A percentile compares a stretch with the other conserved stretches of the same genome.
Conservation (phyloP, 1,284 basidiomycete genomes). For the Lentinula novae-zelandiae region DNA sequence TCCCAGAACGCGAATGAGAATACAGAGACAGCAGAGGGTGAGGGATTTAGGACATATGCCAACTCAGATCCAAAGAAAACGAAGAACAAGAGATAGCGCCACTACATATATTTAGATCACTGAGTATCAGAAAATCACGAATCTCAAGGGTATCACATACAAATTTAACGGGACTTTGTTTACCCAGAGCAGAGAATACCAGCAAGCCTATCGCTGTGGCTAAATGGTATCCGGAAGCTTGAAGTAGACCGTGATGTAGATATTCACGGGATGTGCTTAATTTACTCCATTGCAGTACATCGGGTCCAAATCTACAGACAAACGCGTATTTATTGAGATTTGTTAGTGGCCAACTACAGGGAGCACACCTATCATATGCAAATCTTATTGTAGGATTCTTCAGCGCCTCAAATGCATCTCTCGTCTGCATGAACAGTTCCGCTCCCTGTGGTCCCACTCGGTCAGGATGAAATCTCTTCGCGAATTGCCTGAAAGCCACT, state of each 20-base stretch:
- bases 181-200: slow-evolving; percentile 60
- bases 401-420: slow-evolving; percentile 78
- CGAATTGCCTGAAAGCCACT: slow-evolving; percentile 71
- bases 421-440: slow-evolving; percentile 66
- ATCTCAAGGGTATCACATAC: slow-evolving; percentile 40
- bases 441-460: slow-evolving; percentile 63
- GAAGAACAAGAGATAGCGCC: slow-evolving; percentile 70
- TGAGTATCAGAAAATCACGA: neutral
- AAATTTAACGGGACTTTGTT: slow-evolving; percentile 57
- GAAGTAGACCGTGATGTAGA: slow-evolving; percentile 63
- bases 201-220: slow-evolving; percentile 58
- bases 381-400: slow-evolving; percentile 78
- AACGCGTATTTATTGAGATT: slow-evolving; percentile 9
- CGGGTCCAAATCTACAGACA: slow-evolving; percentile 62
- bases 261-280: slow-evolving; percentile 70
- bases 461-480: slow-evolving; percentile 77
- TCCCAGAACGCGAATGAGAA: slow-evolving; percentile 24
- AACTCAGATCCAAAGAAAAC: slow-evolving; percentile 60
- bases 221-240: slow-evolving; percentile 71
- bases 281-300: slow-evolving; percentile 63
- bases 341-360: neutral
- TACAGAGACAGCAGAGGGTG: slow-evolving; percentile 31
- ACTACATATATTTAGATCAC: slow-evolving; percentile 38
- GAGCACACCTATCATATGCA: slow-evolving; percentile 74
- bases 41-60: slow-evolving; percentile 56